These are phyloP conservation scores for Scheffersomyces parashehatae DNA, from an alignment of 1,139 yeast species.

Conservation along the genomic window DNA sequence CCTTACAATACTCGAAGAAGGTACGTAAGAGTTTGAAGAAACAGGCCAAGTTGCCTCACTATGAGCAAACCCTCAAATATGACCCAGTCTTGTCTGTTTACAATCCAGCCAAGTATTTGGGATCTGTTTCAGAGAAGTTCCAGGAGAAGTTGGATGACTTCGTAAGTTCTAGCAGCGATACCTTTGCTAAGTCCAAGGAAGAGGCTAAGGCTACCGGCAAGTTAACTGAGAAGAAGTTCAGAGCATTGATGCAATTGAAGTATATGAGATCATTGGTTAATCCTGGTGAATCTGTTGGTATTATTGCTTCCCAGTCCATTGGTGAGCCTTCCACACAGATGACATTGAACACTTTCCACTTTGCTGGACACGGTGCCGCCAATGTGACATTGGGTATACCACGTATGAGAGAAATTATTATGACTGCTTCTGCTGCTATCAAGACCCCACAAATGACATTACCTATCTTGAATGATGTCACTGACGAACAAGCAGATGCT, in stretches of 20 bases:
- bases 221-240: slow-evolving; percentile 81
- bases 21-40: slow-evolving; percentile 73
- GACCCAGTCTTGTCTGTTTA: slow-evolving; percentile 88
- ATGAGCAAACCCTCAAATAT: slow-evolving; percentile 62
- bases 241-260: slow-evolving; percentile 96
- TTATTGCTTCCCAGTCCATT: slow-evolving; percentile 95
- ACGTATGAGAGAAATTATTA: slow-evolving; percentile 99
- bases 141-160: slow-evolving; percentile 76
- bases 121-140: slow-evolving; percentile 90
- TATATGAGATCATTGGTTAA: slow-evolving; percentile 94
- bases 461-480: slow-evolving; percentile 77
- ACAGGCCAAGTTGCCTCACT: slow-evolving; percentile 62
- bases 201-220: slow-evolving; percentile 48
- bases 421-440: slow-evolving; percentile 95
- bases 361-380: slow-evolving; percentile 99
- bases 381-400: slow-evolving; percentile 99
- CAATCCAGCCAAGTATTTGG: slow-evolving; percentile 87
- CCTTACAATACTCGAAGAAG: slow-evolving; percentile 79
- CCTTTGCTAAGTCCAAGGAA: slow-evolving; percentile 56
- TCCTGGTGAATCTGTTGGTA: slow-evolving; percentile 99
- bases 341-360: slow-evolving; percentile 99
- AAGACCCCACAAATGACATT: slow-evolving; percentile 98
- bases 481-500: slow-evolving; percentile 84
- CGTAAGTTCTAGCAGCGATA: slow-evolving; percentile 51
- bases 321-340: slow-evolving; percentile 99